Base-by-base conservation (phyloP, 1,139 yeast genomes). In the Scheffersomyces quercinus region DNA sequence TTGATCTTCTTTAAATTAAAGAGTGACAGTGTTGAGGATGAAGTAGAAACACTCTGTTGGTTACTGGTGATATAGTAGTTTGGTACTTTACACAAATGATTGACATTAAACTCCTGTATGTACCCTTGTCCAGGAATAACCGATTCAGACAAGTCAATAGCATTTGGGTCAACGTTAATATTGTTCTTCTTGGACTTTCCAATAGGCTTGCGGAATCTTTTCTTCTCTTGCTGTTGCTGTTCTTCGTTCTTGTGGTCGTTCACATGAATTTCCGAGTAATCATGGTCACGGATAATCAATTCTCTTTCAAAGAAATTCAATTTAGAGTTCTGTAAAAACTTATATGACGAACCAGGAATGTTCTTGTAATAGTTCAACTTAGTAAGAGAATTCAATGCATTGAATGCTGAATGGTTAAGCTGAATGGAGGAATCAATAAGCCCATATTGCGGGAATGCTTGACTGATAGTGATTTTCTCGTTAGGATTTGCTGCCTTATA, bases 121-220 rank as follows among this genome's bases (percentile, higher is more conserved):
- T 55, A 69, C 0, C 79, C 79, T 53, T 73, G 77, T 1, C 79
- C 79, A 1, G 78, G 78, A 9, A 73, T 59, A 2, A 72, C 64
- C 4, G 70, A 66, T 40, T 74, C 78, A 5, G 63, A 50, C 47
- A 73, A 65, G 47, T 74, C 78, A 13, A 70, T 48, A 13, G 59
- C 50, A 50, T 74, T 73, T 3, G 77, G 75, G 51, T 74, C 79
- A 16, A 68, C 57, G 41, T 60, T 65, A 9, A 64, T 58, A 37
- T 64, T 61, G 42, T 61, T 58, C 47, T 68, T 71, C 47, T 64
- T 67, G 3, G 63, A 52, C 42, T 67, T 68, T 5, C 67, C 67
- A 35, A 67, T 45, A 2, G 68, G 65, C 42, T 63, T 68, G 33
- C 66, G 53, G 32, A 48, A 43, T 24, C 44, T 49, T 44, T 47